Base-by-base conservation (phyloP, 345 rosid species). In the Conringia planisiliqua region DNA sequence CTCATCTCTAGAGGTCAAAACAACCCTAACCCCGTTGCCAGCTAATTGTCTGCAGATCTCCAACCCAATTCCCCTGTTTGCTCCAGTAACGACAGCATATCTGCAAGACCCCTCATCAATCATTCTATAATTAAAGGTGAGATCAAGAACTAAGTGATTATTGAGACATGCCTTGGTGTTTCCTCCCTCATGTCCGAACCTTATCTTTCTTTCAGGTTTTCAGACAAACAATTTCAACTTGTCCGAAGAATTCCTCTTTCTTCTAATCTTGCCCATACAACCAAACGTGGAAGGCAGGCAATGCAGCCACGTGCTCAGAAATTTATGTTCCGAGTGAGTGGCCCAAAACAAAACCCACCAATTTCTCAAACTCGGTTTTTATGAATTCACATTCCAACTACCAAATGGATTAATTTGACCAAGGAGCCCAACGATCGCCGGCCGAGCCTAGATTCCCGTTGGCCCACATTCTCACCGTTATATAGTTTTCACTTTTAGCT, bases 11-110 rank as follows among this genome's bases (percentile, higher is more conserved):
- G 82, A 80, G 1, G 85, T 80, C 40, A 84, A 43, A 39, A 80
- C 57, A 54, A 78, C 84, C 2, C 3, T 78, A 18, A 79, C 10
- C 43, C 81, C 81, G 2, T 71, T 50, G 0, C 43, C 71, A 3
- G 72, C 84, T 57, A 81, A 73, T 38, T 79, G 85, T 75, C 68
- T 77, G 27, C 82, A 75, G 10, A 81, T 78, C 46, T 76, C 85
- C 1, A 77, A 74, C 10, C 86, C 88, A n/a, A 85, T 79, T 12
- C 86, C 88, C 70, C 76, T 81, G 67, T 81, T 85, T 59, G 71
- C 81, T 26, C 86, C 88, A 35, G 84, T 82, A 26, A 81, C 84
- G 10, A 85, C 73, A 32, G 83, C 85, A 55, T 20, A 77, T 55
- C 80, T 77, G n/a, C 35, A 54, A 40, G 47, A 58, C 1, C 7